Base-by-base conservation (phyloP, 257 asterid genomes). In the Nicotiana obtusifolia region DNA sequence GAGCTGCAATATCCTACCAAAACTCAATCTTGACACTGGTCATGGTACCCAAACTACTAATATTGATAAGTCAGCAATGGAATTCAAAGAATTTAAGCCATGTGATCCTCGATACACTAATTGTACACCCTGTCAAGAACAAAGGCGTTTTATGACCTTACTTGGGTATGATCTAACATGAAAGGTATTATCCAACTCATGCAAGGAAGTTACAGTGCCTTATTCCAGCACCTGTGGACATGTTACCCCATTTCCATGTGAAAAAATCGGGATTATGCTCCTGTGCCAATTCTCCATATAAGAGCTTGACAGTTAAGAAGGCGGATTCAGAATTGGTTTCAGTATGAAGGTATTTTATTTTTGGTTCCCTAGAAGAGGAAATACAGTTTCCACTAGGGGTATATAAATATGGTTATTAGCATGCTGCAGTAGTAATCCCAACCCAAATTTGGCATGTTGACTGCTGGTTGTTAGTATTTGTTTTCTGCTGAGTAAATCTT, bases 311-410 rank as follows among this genome's bases (percentile, higher is more conserved):
- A 1, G 98, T 95, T 10, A 97, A 95, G 90, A 92, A 92, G 85
- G 98, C 97, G 76, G 76, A 95, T 95, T 85, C 97, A 95, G 87
- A 95, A 93, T 81, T 95, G 98, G 97, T 88, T 92, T 80, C 97
- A 93, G 82, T 93, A 92, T 2, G 98, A 95, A 85, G 98, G 98
- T 22, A 88, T 88, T 78, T 97, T 92, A 24, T 92, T 92, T n/a
- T 75, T 88, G 95, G 88, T 95, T 93, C 86, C 97, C 95, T 4
- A 98, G 98, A 80, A 93, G 98, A 22, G 97, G 98, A n/a, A 59
- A 95, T 97, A 9, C 98, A 95, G 73, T 93, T 95, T 85, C 98
- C 97, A 87, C 95, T 93, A 68, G 97, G 98, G 20, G 98, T 97
- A 59, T 97, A 95, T 84, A 92, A 91, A 85, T 95, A 93, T 84